Percentiles rank a stretch among this genome's conserved stretches.
These are phyloP conservation scores for Boletellus sp. DNA, from an alignment of 768 basidiomycete species.

Conservation along the genomic window DNA sequence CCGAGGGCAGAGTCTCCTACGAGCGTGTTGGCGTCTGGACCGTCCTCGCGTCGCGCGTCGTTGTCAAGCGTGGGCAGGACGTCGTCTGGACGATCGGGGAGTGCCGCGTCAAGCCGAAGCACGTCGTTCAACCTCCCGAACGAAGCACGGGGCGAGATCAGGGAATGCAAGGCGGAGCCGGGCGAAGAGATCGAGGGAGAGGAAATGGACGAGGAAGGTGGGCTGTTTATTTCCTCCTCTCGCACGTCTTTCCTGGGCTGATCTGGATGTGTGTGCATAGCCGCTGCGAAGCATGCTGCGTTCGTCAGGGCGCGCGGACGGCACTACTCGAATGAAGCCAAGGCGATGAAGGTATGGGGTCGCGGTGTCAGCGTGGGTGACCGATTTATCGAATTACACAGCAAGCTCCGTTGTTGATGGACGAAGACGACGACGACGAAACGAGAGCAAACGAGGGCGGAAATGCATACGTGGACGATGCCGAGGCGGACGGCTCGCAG, in stretches of 20 bases:
- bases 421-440: conserved; percentile 51
- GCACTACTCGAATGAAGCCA: conserved; percentile 88
- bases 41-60: conserved; percentile 72
- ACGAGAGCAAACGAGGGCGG: background rate
- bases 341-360: conserved; percentile 79
- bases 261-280: conserved; percentile 44
- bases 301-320: conserved; percentile 78
- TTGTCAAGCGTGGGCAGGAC: conserved; percentile 60
- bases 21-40: conserved; percentile 57
- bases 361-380: background rate
- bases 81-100: conserved; percentile 57
- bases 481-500: conserved; percentile 2
- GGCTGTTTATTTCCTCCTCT: conserved; percentile 21
- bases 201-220: conserved; percentile 89
- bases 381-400: conserved; percentile 25
- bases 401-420: conserved; percentile 63
- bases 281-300: conserved; percentile 76
- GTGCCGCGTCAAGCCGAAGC: conserved; percentile 67
- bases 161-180: conserved; percentile 38
- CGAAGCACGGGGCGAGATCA: conserved; percentile 60
- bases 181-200: conserved; percentile 66
- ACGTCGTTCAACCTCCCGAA: conserved; percentile 80
- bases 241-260: background rate
- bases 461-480: conserved; percentile 9
- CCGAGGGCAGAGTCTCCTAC: conserved; percentile 53